Evolutionary conservation across 2,329 filamentous ascomycete species (phyloP), one percentile per base, ranked within the genome.

Genomic region (Calonectria honghensis): DNA sequence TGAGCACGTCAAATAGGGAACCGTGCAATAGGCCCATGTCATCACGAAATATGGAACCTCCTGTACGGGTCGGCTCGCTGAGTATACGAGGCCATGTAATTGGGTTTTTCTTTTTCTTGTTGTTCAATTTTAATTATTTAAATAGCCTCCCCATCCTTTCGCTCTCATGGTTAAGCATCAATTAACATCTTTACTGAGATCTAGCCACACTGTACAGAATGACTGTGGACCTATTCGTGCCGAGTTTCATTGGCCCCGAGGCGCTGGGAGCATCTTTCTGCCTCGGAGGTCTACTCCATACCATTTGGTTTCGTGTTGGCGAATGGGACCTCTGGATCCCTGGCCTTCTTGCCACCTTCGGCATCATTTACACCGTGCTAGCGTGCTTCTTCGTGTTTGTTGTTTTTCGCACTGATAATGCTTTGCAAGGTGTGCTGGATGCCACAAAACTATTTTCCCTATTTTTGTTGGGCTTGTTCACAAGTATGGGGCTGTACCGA

Each of bases 401-500:
- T 13, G 20, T 24, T 13, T 48, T 48, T 13, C 45, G n/a, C 45
- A 48, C 45, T 48, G 45, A 48, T 48, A 24, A 5, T 48, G 13
- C 24, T 24, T 48, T n/a, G 2, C 45, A 48, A 24, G 45, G 45
- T 48, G 45, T 48, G 20, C 45, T 48, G 4, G 20, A 48, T 13
- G 45, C 45, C n/a, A 24, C 45, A 2, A 48, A 48, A 13, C 45
- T 48, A 10, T 48, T 11, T 48, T 2, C n/a, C 4, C 10, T 48
- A n/a, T 37, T 68, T 32, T 14, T 57, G 16, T 35, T 10, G 0
- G 66, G 66, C 10, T 45, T 68, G 18, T 68, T 54, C 27, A 41
- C 51, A 18, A 68, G 66, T 14, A 57, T 45, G 27, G 51, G 4
- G 2, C 20, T 52, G 4, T 68, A 57, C 27, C 39, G 66, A 11